phyloP scores from a whole-genome alignment of 441 rosid genomes.

The Melastoma candidum region DNA sequence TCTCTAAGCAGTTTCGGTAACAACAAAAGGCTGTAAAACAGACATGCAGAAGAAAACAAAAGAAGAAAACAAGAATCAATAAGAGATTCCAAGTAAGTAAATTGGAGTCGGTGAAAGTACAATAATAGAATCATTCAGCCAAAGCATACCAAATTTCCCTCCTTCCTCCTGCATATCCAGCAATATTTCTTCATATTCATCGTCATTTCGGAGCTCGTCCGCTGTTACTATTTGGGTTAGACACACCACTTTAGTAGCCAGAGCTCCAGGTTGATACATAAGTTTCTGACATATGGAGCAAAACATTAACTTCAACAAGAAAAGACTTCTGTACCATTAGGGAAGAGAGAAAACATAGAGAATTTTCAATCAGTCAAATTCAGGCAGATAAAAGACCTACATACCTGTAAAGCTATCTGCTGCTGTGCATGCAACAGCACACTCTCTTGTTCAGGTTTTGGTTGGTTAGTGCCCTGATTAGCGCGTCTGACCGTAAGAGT shows the following conservation, averaged over 20 bases:
- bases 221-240: constrained; percentile 25
- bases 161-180: constrained; percentile 46
- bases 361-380: constrained; percentile 16
- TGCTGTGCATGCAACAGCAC: constrained; percentile 25
- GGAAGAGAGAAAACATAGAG: constrained; percentile 19
- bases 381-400: constrained; percentile 10
- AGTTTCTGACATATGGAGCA: too few relatives aligned
- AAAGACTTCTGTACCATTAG: constrained; percentile 35
- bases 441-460: constrained; percentile 25
- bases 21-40: too few relatives aligned
- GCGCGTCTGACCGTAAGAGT: constrained; percentile 29
- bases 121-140: not conserved
- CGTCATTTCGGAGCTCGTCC: constrained; percentile 35
- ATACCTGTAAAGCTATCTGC: constrained; percentile 28
- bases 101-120: not conserved
- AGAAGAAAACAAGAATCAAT: not conserved
- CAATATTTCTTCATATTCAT: constrained; percentile 38
- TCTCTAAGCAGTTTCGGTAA: too few relatives aligned
- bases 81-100: not conserved
- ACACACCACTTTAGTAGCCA: constrained; percentile 7
- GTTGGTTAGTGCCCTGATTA: constrained; percentile 16
- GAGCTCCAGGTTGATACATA: not conserved
- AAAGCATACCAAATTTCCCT: constrained; percentile 33
- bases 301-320: not conserved
- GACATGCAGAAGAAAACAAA: too few relatives aligned